Evolutionary conservation across 352 stramenopile genomes (phyloP).

Genomic region (Elongisporangium prolatum): DNA sequence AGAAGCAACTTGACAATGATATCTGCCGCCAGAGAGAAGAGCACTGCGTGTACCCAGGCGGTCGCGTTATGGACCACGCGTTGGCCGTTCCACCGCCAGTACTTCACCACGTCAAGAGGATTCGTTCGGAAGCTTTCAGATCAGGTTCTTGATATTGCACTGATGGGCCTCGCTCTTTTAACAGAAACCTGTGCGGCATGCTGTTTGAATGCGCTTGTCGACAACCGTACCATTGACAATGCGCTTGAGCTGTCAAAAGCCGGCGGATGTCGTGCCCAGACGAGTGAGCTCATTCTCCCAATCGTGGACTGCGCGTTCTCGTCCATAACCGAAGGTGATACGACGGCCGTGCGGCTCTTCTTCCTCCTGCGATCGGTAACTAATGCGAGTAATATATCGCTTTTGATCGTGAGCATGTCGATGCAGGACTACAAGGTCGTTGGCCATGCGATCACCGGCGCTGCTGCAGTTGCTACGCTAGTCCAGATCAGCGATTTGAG

Average conservation of each 20-base stretch:
- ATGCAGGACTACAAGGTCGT: conserved; percentile 28
- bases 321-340: conserved; percentile 14
- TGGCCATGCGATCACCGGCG: conserved; percentile 10
- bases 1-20: conserved; percentile 22
- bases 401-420: conserved; percentile 20
- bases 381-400: conserved; percentile 12
- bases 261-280: conserved; percentile 10
- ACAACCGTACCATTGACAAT: conserved; percentile 9
- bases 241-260: conserved; percentile 17
- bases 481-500: conserved; percentile 20
- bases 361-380: conserved; percentile 20
- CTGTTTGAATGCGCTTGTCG: conserved; percentile 23
- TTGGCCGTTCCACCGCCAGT: conserved; percentile 15
- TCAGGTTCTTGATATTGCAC: conserved; percentile 19
- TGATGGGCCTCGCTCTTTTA: conserved; percentile 14
- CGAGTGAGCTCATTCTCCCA: conserved; percentile 34
- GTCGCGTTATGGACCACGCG: conserved; percentile 17
- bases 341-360: conserved; percentile 17
- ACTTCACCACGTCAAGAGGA: conserved; percentile 13
- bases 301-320: conserved; percentile 38
- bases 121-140: conserved; percentile 14
- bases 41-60: conserved; percentile 34
- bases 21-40: conserved; percentile 31
- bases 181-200: conserved; percentile 25
- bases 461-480: conserved; percentile 23